Percentiles rank a stretch among this genome's conserved stretches.
Conservation (phyloP, 2,329 filamentous ascomycete genomes). For the Penicillium sp. region DNA sequence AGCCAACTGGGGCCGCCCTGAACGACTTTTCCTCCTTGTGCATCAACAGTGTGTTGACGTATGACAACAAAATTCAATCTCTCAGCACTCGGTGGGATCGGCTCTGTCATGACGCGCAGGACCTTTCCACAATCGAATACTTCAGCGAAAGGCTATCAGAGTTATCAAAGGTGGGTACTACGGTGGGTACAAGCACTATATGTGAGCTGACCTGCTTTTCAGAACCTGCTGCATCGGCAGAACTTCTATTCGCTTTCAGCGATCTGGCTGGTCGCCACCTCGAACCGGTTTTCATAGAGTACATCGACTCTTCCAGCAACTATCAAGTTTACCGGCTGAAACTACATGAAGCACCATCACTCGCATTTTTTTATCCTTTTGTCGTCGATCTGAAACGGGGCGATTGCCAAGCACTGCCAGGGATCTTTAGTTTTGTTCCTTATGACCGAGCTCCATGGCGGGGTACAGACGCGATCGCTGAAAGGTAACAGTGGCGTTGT, state of each 20-base stretch:
- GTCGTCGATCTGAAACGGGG: background rate
- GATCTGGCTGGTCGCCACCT: background rate
- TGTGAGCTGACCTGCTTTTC: background rate
- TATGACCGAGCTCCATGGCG: background rate
- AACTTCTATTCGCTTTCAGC: background rate
- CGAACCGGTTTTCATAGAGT: background rate
- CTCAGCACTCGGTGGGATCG: too few species aligned
- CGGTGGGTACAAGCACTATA: background rate
- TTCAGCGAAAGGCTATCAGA: too few species aligned
- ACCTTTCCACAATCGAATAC: too few species aligned
- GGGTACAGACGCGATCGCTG: background rate
- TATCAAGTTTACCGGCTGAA: background rate
- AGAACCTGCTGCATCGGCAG: background rate
- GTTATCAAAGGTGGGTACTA: background rate
- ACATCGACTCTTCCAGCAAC: background rate
- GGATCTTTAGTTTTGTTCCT: background rate
- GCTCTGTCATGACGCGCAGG: too few species aligned
- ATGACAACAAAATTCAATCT: too few species aligned
- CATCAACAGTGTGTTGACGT: too few species aligned
- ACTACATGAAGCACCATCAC: background rate
- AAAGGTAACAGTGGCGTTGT: background rate
- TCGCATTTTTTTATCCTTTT: background rate
- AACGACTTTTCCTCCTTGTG: too few species aligned
- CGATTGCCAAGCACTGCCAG: background rate
- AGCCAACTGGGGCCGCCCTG: too few species aligned